Base-by-base conservation (phyloP, 1,284 basidiomycete species). In the Ceratobasidium theobromae region DNA sequence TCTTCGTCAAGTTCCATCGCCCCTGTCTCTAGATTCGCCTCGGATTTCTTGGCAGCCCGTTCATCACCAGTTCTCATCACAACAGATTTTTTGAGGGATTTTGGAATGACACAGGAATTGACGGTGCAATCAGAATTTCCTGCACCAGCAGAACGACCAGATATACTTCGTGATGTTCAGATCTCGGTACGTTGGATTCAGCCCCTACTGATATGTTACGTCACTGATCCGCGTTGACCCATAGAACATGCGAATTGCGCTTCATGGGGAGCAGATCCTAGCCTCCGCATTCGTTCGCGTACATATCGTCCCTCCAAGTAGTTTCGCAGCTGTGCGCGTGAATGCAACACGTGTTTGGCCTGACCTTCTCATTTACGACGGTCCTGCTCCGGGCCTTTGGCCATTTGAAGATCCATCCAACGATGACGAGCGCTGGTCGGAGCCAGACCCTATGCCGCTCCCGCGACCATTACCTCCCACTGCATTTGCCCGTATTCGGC, bases 281-380 rank as follows among this genome's bases (percentile, higher is more conserved):
- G 57, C 57, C 14, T 60, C 57, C 33, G 57, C 57, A 21, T 60
- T 60, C 27, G 57, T 60, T 28, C 57, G 57, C 14, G 57, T 45
- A 18, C 57, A 49, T 16, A 49, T 60, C 27, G 45, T 60, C n/a
- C 57, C 45, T 25, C 57, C 57, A 16, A 32, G 38, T n/a, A 38
- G 23, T 32, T 45, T 60, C 4, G 27, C 57, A 14, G 46, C 57
- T 25, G 25, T 60, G 4, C 57, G 33, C 8, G n/a, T 60, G 9
- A 60, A 60, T 27, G 57, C 67, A 68, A 68, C 54, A 27, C 45
- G 65, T 14, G 65, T 49, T 28, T 54, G 51, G 51, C 45, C 65
- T 18, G 65, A 49, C 16, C 46, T 60, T 21, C 57, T 66, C 23
- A 45, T 53, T 14, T 54, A 66, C 30, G 45, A 66, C 14, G 53